These are phyloP conservation scores for Talaromyces amestolkiae DNA, from an alignment of 2,329 filamentous ascomycete genomes.

Conservation along the genomic window DNA sequence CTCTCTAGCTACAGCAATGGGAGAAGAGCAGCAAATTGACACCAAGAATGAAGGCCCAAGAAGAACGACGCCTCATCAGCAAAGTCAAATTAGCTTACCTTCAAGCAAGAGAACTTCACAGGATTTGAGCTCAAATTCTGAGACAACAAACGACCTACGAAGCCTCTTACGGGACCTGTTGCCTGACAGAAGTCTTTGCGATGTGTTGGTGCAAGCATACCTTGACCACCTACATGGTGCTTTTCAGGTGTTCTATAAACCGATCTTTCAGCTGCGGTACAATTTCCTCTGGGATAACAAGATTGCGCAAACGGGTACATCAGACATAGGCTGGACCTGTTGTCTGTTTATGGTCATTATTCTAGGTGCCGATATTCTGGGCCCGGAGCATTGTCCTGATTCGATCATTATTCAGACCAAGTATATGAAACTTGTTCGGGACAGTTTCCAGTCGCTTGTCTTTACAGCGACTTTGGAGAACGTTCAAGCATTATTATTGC, in stretches of 20 bases:
- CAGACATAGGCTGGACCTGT: conserved; percentile 37
- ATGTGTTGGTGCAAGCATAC: conserved; percentile 35
- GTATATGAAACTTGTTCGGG: conserved; percentile 25
- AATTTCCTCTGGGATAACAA: conserved; percentile 26
- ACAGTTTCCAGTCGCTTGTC: conserved; percentile 30
- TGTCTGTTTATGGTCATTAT: conserved; percentile 41
- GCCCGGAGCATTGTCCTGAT: conserved; percentile 20
- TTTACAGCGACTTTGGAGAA: conserved; percentile 35
- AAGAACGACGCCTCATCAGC: neutral
- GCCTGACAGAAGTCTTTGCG: conserved; percentile 21
- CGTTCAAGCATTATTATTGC: conserved; percentile 33
- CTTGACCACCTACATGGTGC: conserved; percentile 39
- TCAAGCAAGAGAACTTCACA: neutral
- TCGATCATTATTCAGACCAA: conserved; percentile 29
- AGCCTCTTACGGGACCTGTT: conserved; percentile 9
- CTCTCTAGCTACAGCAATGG: neutral
- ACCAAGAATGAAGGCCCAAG: neutral
- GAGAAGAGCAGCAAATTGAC: neutral
- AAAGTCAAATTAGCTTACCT: conserved; percentile 1
- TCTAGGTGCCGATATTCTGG: conserved; percentile 34
- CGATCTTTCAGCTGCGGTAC: conserved; percentile 38
- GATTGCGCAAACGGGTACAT: conserved; percentile 16
- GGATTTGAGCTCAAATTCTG: neutral
- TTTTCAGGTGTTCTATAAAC: conserved; percentile 38
- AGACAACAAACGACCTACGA: neutral